Conservation (phyloP, 768 basidiomycete genomes). For the Kwoniella sp. region DNA sequence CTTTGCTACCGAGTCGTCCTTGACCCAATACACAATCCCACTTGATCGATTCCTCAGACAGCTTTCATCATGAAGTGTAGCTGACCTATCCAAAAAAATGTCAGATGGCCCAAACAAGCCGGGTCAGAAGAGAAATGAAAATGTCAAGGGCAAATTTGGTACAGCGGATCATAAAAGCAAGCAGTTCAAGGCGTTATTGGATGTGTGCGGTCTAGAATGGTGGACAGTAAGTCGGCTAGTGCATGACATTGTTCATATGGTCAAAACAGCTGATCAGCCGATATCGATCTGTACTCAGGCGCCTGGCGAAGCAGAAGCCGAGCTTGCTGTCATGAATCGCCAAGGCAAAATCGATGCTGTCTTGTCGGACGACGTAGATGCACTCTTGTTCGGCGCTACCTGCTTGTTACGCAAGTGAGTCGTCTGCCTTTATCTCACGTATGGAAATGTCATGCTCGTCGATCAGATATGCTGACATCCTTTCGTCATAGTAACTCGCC, state of each 20-base stretch:
- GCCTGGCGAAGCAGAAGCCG: conserved; percentile 93
- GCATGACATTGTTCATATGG: too few relatives aligned
- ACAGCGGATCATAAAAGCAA: conserved; percentile 46
- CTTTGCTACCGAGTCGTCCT: too few relatives aligned
- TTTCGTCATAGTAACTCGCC: conserved; percentile 40
- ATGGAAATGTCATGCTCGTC: too few relatives aligned
- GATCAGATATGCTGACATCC: too few relatives aligned
- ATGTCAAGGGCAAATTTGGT: conserved; percentile 48
- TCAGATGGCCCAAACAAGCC: conserved; percentile 77
- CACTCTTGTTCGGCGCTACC: conserved; percentile 81
- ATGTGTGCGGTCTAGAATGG: conserved; percentile 60
- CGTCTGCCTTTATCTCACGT: conserved; percentile 41
- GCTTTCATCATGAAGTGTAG: too few relatives aligned
- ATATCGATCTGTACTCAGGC: conserved; percentile 58
- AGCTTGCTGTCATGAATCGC: conserved; percentile 80
- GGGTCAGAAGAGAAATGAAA: conserved; percentile 67
- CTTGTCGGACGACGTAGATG: conserved; percentile 91
- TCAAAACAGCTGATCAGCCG: neutral
- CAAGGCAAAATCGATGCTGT: conserved; percentile 83
- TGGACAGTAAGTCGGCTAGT: conserved; percentile 57
- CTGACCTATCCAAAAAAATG: neutral
- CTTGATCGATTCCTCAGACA: too few relatives aligned
- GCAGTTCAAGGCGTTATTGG: conserved; percentile 56
- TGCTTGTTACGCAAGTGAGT: conserved; percentile 80
- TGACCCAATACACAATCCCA: too few relatives aligned